Percentiles rank a stretch among this genome's conserved stretches.
Conservation (phyloP, 768 basidiomycete genomes). For the Suillus cothurnatus region DNA sequence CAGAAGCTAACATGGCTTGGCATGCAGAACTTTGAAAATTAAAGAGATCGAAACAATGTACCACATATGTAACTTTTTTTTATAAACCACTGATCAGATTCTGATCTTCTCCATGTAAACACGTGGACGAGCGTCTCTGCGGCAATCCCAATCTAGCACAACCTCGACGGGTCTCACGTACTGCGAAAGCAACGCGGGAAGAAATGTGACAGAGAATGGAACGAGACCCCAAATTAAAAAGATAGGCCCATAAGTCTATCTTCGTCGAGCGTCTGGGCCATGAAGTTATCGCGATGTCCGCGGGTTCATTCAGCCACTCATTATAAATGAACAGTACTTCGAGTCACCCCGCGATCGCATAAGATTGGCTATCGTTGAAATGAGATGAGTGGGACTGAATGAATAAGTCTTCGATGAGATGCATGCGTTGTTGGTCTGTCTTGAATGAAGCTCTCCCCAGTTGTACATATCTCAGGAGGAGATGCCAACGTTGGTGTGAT, state of each 20-base stretch:
- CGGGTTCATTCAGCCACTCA: not conserved
- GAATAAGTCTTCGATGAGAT: constrained; percentile 6
- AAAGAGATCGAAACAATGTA: not conserved
- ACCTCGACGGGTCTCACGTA: not conserved
- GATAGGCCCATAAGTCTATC: constrained; percentile 4
- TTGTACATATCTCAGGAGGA: not conserved
- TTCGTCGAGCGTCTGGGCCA: not conserved
- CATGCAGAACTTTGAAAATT: not conserved
- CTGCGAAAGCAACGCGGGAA: constrained; percentile 9
- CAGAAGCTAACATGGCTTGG: not conserved
- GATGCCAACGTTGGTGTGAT: constrained; percentile 3
- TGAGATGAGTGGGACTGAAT: constrained; percentile 5
- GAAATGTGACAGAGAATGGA: not conserved
- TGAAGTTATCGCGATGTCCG: constrained; percentile 7
- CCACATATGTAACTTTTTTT: constrained; percentile 3
- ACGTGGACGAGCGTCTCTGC: constrained; percentile 2
- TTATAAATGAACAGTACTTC: not conserved
- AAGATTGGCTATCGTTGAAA: not conserved
- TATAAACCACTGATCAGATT: not conserved
- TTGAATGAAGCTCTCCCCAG: constrained; percentile 3
- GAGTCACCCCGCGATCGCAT: not conserved
- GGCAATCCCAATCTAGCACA: not conserved
- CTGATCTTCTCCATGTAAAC: constrained; percentile 1
- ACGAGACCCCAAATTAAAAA: not conserved
- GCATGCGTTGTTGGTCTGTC: constrained; percentile 2